Conservation (phyloP, 257 asterid genomes). For the Schizonepeta tenuifolia region DNA sequence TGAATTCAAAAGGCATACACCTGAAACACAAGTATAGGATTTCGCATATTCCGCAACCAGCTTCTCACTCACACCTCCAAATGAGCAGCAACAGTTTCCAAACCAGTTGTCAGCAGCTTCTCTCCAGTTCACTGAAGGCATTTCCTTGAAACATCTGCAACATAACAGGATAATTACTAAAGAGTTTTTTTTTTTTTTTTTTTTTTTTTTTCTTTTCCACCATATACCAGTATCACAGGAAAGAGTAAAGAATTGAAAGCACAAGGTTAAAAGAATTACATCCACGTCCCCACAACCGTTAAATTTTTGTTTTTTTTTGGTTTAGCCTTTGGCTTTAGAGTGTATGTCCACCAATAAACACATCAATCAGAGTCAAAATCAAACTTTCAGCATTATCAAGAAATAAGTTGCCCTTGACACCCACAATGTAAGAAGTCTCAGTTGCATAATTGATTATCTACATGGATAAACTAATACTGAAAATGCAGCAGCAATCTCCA, state of each 20-base stretch:
- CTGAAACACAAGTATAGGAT: conserved; percentile 68
- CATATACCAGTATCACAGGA: not conserved
- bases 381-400: not conserved
- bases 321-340: not conserved
- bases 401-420: not conserved
- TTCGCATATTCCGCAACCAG: conserved; percentile 66
- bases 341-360: not conserved
- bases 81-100: conserved; percentile 94
- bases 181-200: too few species aligned
- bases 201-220: too few species aligned
- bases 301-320: not conserved
- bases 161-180: not conserved
- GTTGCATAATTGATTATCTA: not conserved
- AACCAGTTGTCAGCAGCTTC: conserved; percentile 98
- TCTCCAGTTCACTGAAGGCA: conserved; percentile 94
- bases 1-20: conserved; percentile 71
- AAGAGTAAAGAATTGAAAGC: not conserved
- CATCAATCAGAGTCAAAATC: not conserved
- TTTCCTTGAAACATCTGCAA: conserved; percentile 68
- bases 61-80: conserved; percentile 86
- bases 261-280: not conserved
- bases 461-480: not conserved
- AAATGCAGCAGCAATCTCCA: not conserved
- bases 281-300: not conserved
- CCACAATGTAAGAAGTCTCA: conserved; percentile 1